Evolutionary conservation across 345 rosid genomes (phyloP), one percentile per base, ranked within the genome.

Genomic region (Gynandropsis gynandra): DNA sequence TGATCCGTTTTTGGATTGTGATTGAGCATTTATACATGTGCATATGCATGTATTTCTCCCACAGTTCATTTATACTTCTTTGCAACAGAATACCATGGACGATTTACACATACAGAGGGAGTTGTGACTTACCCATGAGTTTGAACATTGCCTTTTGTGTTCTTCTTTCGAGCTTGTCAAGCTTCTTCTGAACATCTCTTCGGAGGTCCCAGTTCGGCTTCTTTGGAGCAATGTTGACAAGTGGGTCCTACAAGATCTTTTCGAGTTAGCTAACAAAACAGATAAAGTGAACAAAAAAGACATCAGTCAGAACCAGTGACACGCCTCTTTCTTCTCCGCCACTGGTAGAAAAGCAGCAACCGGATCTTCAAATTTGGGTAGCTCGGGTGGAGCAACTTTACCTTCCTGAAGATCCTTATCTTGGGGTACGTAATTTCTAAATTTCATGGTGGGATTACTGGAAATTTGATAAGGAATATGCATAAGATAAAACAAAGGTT

Each of bases 181-280:
- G 90, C 85, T 88, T 92, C 82, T 83, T 90, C 68, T 84, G 95
- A 42, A 85, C 85, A 67, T 85, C 95, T 57, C 97, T 88, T 42
- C 93, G 72, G 13, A 92, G 75, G 75, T 92, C 94, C 99, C 94
- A 88, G 59, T 93, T 93, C 8, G 99, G 94, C 64, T 93, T 88
- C 79, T 93, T 88, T 3, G 99, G 99, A 63, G 97, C 97, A 61
- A 93, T 88, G 73, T 81, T 93, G 58, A 78, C 77, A 65, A 93
- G 83, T 9, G 98, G 97, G 73, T 92, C 95, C 98, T 81, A 40
- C 1, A 65, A 60, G 20, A 50, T 18, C 35, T 24, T 19, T 55
- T 6, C 10, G 40, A 9, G 33, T 35, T 14, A 59, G 52, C 42
- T 52, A 52, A 13, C 31, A 38, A 31, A 41, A 50, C 4, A 18